A percentile compares a stretch with the other conserved stretches of the same genome.
Conservation (phyloP, 306 rosid species). For the Begonia fuchsioides region DNA sequence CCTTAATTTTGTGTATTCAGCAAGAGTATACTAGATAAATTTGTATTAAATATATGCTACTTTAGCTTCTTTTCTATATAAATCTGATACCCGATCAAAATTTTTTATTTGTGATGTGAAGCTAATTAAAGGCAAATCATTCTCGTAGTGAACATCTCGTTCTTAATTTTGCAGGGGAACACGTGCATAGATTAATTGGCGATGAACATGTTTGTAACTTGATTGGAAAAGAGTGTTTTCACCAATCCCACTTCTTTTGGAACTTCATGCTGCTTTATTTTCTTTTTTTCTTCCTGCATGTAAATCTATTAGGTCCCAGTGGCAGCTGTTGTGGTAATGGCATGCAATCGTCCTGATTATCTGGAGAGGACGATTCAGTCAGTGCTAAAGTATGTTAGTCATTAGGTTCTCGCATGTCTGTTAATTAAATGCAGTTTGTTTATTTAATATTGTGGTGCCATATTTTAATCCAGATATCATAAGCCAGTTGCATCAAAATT, state of each 20-base stretch:
- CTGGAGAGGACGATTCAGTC: constrained; percentile 75
- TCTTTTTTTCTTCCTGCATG: constrained; percentile 2
- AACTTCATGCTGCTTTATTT: constrained; percentile 5
- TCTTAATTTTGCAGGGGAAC: constrained; percentile 56
- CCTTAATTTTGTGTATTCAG: no score
- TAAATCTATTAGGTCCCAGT: constrained; percentile 58
- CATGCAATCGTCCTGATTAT: constrained; percentile 97
- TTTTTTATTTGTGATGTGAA: no score
- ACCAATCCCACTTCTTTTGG: constrained; percentile 9
- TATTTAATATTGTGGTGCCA: neutral
- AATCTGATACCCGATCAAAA: no score
- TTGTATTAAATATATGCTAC: no score
- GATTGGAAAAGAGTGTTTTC: constrained; percentile 14
- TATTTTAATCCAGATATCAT: constrained; percentile 51
- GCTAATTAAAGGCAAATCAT: constrained; percentile 5
- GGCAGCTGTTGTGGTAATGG: constrained; percentile 98
- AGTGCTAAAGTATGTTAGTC: constrained; percentile 47
- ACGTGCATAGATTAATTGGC: constrained; percentile 42
- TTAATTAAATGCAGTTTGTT: no score
- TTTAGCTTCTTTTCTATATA: no score
- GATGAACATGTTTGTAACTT: constrained; percentile 42
- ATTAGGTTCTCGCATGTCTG: no score
- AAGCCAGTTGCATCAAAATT: constrained; percentile 53
- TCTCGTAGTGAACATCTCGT: constrained; percentile 14
- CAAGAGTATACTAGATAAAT: no score